phyloP scores from a whole-genome alignment of 2,329 filamentous ascomycete genomes.

The Calonectria honghensis region DNA sequence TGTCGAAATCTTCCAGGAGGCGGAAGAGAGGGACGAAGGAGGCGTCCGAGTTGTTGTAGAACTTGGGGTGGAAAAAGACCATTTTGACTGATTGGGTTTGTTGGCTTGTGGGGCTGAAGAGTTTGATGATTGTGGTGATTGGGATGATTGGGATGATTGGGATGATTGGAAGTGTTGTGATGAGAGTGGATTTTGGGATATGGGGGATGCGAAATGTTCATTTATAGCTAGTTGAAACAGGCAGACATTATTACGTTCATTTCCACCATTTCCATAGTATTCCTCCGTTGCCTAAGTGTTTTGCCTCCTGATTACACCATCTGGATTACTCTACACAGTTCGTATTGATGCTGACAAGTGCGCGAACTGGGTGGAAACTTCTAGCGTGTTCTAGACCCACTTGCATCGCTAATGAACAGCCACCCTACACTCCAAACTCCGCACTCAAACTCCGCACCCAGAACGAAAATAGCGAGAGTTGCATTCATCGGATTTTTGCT shows the following conservation, averaged over 20 bases:
- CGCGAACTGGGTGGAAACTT: neutral
- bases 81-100: constrained; percentile 50
- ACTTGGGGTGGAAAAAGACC: constrained; percentile 59
- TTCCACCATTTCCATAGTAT: constrained; percentile 40
- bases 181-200: constrained; percentile 48
- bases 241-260: constrained; percentile 36
- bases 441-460: neutral
- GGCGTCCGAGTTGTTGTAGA: constrained; percentile 19
- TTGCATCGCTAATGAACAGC: neutral
- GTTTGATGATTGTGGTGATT: constrained; percentile 19
- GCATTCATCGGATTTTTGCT: no score
- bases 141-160: no score
- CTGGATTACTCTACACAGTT: neutral
- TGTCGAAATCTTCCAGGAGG: constrained; percentile 77
- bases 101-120: neutral
- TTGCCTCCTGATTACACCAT: neutral
- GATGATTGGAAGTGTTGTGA: constrained; percentile 48
- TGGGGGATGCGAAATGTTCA: constrained; percentile 40
- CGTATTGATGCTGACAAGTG: neutral
- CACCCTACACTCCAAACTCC: neutral
- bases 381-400: neutral
- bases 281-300: neutral
- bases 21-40: constrained; percentile 78
- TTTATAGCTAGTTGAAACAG: constrained; percentile 56
- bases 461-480: neutral